phyloP scores from a whole-genome alignment of 495 filamentous ascomycete genomes.

The Lasiosphaeria miniovina region DNA sequence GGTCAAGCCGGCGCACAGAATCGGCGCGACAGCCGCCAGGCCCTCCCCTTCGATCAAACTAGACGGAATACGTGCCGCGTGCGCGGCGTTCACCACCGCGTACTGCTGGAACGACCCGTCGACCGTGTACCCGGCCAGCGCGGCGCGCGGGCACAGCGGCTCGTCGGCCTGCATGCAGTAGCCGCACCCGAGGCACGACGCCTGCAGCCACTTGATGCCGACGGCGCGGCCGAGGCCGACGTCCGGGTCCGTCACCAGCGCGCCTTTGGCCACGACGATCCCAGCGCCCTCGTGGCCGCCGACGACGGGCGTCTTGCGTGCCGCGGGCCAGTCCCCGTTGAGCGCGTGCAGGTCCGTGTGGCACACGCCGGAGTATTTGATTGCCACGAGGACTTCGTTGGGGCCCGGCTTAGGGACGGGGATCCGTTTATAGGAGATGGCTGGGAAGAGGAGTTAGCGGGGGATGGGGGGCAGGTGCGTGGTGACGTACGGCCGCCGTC shows the following conservation, averaged over 20 bases:
- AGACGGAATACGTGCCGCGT: constrained; percentile 74
- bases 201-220: constrained; percentile 88
- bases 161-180: constrained; percentile 68
- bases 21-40: constrained; percentile 71
- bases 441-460: constrained; percentile 30
- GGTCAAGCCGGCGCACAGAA: constrained; percentile 84
- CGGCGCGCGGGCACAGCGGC: constrained; percentile 66
- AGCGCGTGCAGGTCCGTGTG: constrained; percentile 83
- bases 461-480: background rate
- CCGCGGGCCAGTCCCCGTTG: constrained; percentile 81
- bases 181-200: constrained; percentile 69
- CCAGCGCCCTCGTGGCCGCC: constrained; percentile 92
- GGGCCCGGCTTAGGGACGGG: constrained; percentile 70
- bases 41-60: constrained; percentile 64
- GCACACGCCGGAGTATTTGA: constrained; percentile 88
- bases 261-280: constrained; percentile 72
- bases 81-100: constrained; percentile 73
- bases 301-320: constrained; percentile 73
- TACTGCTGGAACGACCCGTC: constrained; percentile 93
- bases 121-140: constrained; percentile 81
- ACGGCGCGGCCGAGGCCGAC: constrained; percentile 74
- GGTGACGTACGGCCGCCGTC: constrained; percentile 54
- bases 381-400: constrained; percentile 81
- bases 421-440: constrained; percentile 67
- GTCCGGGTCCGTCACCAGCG: constrained; percentile 64